phyloP scores from a whole-genome alignment of 495 filamentous ascomycete species.

The Penicillium dipodomyicola region DNA sequence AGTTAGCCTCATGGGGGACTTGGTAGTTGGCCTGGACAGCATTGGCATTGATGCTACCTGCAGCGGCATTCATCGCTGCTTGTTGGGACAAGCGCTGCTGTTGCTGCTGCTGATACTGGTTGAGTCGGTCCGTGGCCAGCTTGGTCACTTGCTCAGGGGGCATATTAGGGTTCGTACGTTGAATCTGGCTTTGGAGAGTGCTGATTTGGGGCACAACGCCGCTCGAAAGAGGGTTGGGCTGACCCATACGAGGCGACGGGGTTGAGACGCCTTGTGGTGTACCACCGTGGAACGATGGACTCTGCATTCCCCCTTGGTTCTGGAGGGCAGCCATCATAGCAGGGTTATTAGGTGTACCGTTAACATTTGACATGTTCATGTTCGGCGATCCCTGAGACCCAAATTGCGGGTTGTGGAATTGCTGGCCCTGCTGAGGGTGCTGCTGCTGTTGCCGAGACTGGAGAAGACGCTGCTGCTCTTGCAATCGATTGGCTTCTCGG shows the following conservation, averaged over 20 bases:
- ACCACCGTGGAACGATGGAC: slow-evolving; percentile 46
- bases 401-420: slow-evolving; percentile 44
- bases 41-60: slow-evolving; percentile 45
- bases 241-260: slow-evolving; percentile 51
- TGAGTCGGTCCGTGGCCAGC: slow-evolving; percentile 59
- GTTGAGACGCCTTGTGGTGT: slow-evolving; percentile 47
- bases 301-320: slow-evolving; percentile 48
- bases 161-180: slow-evolving; percentile 54
- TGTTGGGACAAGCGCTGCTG: slow-evolving; percentile 53
- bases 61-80: slow-evolving; percentile 65
- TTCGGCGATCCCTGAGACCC: slow-evolving; percentile 45
- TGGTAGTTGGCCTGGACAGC: slow-evolving; percentile 41
- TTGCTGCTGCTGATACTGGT: slow-evolving; percentile 52
- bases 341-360: slow-evolving; percentile 53
- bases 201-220: slow-evolving; percentile 56
- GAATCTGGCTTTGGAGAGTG: slow-evolving; percentile 49
- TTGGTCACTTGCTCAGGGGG: slow-evolving; percentile 58
- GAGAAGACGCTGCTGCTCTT: slow-evolving; percentile 63
- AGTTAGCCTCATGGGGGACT: slow-evolving; percentile 41
- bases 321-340: slow-evolving; percentile 55
- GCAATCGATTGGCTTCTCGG: slow-evolving; percentile 61
- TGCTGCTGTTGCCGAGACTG: slow-evolving; percentile 62
- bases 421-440: slow-evolving; percentile 42
- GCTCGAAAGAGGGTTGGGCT: slow-evolving; percentile 51
- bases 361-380: slow-evolving; percentile 44